Evolutionary conservation across 257 asterid genomes (phyloP).

Genomic region (Ilex asprella): DNA sequence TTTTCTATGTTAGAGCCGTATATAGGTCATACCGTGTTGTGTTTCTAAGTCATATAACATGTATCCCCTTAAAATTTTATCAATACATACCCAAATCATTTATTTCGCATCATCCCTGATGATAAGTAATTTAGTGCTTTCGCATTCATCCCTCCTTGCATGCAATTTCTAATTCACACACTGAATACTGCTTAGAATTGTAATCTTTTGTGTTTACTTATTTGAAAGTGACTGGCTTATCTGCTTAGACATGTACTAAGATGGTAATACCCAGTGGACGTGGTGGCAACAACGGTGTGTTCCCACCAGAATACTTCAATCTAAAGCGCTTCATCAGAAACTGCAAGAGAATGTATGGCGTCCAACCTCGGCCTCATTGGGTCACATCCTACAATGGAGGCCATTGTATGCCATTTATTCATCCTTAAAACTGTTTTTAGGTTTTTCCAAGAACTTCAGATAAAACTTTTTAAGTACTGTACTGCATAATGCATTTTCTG

Average conservation of each 20-base stretch:
- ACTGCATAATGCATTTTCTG: not conserved
- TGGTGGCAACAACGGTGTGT: not conserved
- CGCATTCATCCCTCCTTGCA: too few relatives aligned
- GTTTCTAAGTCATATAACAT: not conserved
- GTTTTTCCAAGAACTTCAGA: not conserved
- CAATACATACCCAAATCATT: too few relatives aligned
- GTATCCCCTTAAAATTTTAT: too few relatives aligned
- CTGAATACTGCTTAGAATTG: too few relatives aligned
- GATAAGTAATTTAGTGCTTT: too few relatives aligned
- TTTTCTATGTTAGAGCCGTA: too few relatives aligned
- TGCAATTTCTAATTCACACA: too few relatives aligned
- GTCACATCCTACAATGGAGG: slow-evolving; percentile 41
- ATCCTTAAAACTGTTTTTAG: not conserved
- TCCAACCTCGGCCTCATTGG: slow-evolving; percentile 16
- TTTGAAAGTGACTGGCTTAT: not conserved
- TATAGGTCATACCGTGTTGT: too few relatives aligned
- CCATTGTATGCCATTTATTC: slow-evolving; percentile 23
- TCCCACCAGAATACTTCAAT: not conserved
- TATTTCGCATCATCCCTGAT: too few relatives aligned
- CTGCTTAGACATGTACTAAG: slow-evolving; percentile 7
- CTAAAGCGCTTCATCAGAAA: not conserved
- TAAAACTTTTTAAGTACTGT: not conserved
- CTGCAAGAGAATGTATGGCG: not conserved
- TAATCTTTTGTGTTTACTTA: not conserved
- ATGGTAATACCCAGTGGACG: slow-evolving; percentile 5